Conservation (phyloP, 116 monocot genomes). For the Dioscorea cayenensis region DNA sequence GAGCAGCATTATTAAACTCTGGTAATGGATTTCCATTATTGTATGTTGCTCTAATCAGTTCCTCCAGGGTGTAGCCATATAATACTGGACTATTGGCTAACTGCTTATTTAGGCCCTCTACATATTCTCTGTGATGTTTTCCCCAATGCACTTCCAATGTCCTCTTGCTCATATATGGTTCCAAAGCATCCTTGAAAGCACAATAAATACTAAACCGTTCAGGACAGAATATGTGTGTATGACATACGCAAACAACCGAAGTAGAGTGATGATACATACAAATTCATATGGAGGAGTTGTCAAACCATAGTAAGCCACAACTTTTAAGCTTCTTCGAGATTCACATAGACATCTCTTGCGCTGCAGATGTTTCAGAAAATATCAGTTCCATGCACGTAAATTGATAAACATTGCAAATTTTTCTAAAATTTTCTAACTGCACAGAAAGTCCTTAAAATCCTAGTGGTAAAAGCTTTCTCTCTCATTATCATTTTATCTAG, state of each 20-base stretch:
- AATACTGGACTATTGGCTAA: slow-evolving; percentile 45
- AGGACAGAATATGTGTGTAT: not conserved
- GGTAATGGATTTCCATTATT: slow-evolving; percentile 94
- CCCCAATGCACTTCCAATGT: slow-evolving; percentile 91
- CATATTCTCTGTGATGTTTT: slow-evolving; percentile 62
- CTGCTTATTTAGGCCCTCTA: slow-evolving; percentile 83
- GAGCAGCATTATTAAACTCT: slow-evolving; percentile 88
- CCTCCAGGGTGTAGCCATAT: slow-evolving; percentile 88
- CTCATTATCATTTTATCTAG: too few species aligned
- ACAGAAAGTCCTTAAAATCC: too few species aligned
- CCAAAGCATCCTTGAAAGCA: slow-evolving; percentile 55
- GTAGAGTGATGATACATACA: slow-evolving; percentile 26
- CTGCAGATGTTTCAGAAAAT: slow-evolving; percentile 6
- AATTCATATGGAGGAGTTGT: slow-evolving; percentile 91
- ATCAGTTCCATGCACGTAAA: not conserved
- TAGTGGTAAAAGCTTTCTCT: too few species aligned
- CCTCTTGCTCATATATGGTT: slow-evolving; percentile 88
- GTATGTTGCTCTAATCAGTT: slow-evolving; percentile 72
- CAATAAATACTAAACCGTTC: not conserved
- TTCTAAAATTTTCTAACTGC: not conserved
- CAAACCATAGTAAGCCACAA: slow-evolving; percentile 65
- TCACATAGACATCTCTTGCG: slow-evolving; percentile 13
- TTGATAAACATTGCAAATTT: not conserved
- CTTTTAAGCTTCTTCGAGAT: slow-evolving; percentile 21
- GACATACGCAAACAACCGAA: not conserved